Evolutionary conservation across 2,329 filamentous ascomycete species (phyloP), one percentile per base, ranked within the genome.

Genomic region (Hymenoscyphus occultus): DNA sequence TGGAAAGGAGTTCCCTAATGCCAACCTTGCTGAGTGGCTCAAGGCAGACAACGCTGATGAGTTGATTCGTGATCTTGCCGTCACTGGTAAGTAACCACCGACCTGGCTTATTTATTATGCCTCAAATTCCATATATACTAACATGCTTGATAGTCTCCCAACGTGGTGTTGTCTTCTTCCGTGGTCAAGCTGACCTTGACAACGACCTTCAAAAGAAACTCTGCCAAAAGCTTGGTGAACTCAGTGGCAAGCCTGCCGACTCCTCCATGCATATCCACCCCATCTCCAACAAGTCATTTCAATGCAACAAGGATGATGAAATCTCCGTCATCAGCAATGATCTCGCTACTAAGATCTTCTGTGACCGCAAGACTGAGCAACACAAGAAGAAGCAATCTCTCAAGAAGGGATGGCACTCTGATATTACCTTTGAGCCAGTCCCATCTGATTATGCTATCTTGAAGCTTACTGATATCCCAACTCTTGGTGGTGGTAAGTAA

Each of bases 301-400:
- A 66, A 56, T 66, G 64, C 64, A 66, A 66, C 56, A 76, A 76
- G 5, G 86, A 89, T 70, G 77, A 83, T 54, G 80, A 88, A 74
- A 86, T 90, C 72, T 87, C 83, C 76, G 82, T 84, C 65, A 90
- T 89, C 71, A 85, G 81, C 60, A 87, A 85, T 0, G 78, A 80
- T 42, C 79, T 84, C 65, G 76, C 77, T 48, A 83, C 83, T 70
- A 82, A 82, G 72, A 77, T 81, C 39, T 84, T 84, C 75, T 78
- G 81, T 66, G 64, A 66, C 59, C 64, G 64, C 54, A 64, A 66
- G 64, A 68, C 76, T 82, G 65, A 83, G 79, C 69, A 66, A 56
- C 64, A 66, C 61, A 66, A 64, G 64, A 66, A 66, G 81, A 82
- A 69, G 80, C 81, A 56, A 81, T 78, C 80, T 80, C 62, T 81